A percentile compares a stretch with the other conserved stretches of the same genome.
These are phyloP conservation scores for Pseudocercospora fuligena DNA, from an alignment of 2,329 filamentous ascomycete species.

Conservation along the genomic window DNA sequence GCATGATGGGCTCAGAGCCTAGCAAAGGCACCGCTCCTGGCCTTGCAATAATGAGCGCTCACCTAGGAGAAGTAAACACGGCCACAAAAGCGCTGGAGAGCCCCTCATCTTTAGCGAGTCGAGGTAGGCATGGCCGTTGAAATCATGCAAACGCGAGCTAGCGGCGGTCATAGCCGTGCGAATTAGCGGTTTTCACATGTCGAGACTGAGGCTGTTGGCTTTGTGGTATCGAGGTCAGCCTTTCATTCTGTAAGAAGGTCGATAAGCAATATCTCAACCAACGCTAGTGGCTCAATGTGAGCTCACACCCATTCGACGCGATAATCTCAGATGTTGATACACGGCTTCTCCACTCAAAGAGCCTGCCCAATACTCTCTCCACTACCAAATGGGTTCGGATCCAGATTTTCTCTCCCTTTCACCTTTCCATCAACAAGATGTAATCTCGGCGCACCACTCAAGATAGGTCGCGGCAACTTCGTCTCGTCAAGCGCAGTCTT, in stretches of 20 bases:
- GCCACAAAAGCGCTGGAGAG: not conserved
- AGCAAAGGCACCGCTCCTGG: no score
- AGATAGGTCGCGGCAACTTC: not conserved
- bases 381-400: constrained; percentile 5
- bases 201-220: not conserved
- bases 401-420: constrained; percentile 25
- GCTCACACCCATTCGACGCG: no score
- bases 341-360: not conserved
- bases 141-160: not conserved
- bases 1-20: no score
- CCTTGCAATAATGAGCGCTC: no score
- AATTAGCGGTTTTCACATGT: not conserved
- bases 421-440: constrained; percentile 27
- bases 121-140: not conserved
- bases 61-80: no score
- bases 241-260: no score
- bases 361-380: constrained; percentile 4
- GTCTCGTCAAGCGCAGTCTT: constrained; percentile 19
- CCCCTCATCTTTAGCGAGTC: not conserved
- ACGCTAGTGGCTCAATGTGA: no score
- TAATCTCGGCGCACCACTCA: constrained; percentile 22
- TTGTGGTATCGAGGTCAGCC: not conserved
- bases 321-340: not conserved
- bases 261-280: no score
- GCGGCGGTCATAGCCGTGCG: not conserved